These are phyloP conservation scores for Magnusiomyces fungicola DNA, from an alignment of 1,139 yeast species.

Conservation along the genomic window DNA sequence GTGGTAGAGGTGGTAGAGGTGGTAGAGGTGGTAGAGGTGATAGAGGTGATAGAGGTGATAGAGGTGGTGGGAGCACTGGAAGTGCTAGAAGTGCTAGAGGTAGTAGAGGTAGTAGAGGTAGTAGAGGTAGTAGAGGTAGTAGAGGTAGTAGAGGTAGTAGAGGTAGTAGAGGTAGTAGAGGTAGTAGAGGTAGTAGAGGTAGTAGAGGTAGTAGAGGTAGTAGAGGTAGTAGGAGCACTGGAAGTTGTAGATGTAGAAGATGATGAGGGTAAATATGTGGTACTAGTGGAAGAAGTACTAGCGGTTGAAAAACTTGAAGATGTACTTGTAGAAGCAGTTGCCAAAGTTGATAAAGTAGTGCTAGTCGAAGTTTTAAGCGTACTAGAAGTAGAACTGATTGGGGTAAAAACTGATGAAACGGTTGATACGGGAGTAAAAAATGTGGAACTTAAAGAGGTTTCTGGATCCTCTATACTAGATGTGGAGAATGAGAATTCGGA, in stretches of 20 bases:
- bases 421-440: no score
- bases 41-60: not conserved
- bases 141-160: not conserved
- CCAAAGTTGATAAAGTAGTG: no score
- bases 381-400: no score
- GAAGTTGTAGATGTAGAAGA: not conserved
- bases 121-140: not conserved
- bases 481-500: no score
- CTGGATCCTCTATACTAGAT: no score
- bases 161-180: not conserved
- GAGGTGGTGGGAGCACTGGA: not conserved
- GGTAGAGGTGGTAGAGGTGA: not conserved
- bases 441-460: no score
- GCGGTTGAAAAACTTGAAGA: no score
- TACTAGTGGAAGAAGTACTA: not conserved
- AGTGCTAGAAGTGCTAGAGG: not conserved
- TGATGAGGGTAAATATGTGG: not conserved
- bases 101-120: not conserved
- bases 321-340: no score
- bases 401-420: no score
- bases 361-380: no score
- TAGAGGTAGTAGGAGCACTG: not conserved
- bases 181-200: not conserved
- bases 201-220: not conserved
- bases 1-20: not conserved